Conservation (phyloP, 2,329 filamentous ascomycete species). For the Elsinoe necatrix region DNA sequence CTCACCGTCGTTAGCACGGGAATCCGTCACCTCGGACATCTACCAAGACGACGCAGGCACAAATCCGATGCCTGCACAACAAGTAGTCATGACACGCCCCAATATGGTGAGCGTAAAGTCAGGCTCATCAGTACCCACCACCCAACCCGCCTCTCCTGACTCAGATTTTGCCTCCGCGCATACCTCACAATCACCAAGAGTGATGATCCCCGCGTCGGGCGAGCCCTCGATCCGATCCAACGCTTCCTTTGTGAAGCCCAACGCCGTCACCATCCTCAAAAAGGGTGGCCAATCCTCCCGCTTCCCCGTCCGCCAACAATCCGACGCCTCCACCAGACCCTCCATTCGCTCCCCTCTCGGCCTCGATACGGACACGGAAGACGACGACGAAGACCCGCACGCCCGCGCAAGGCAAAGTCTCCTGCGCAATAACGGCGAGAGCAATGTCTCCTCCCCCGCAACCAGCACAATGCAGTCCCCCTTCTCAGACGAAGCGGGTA, state of each 20-base stretch:
- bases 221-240: constrained; percentile 32
- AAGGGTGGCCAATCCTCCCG: constrained; percentile 22
- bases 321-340: constrained; percentile 23
- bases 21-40: constrained; percentile 77
- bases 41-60: constrained; percentile 88
- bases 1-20: constrained; percentile 41
- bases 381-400: constrained; percentile 27
- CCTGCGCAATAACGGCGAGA: constrained; percentile 21
- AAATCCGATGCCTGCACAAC: constrained; percentile 69
- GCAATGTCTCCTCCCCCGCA: constrained; percentile 21
- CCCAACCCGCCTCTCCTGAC: constrained; percentile 46
- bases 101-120: constrained; percentile 90
- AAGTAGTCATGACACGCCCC: constrained; percentile 77
- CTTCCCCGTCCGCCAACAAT: constrained; percentile 24
- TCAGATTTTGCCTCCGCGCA: constrained; percentile 16
- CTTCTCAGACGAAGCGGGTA: constrained; percentile 19
- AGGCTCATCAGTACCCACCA: constrained; percentile 25
- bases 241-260: constrained; percentile 37
- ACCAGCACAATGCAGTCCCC: constrained; percentile 11
- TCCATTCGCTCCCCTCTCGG: constrained; percentile 26
- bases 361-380: constrained; percentile 21
- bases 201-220: constrained; percentile 35
- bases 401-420: constrained; percentile 25
- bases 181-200: constrained; percentile 21
- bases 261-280: constrained; percentile 38